Base-by-base conservation (phyloP, 257 asterid genomes). In the Leptodermis oblonga region DNA sequence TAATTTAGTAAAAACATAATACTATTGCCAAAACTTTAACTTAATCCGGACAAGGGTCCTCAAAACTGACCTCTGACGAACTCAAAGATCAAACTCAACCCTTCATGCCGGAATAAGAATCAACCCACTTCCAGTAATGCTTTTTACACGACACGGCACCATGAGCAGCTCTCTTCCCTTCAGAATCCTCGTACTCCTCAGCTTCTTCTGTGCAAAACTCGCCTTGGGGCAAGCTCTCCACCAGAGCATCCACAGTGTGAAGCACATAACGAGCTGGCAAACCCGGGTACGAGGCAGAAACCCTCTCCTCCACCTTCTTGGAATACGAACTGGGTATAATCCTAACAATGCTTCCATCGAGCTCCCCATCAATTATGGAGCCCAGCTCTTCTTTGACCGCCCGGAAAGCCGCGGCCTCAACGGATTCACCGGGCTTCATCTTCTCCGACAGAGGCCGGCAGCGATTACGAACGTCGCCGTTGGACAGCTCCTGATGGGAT, bases 111-210 rank as follows among this genome's bases (percentile, higher is more conserved):
- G 81, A 85, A 79, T 77, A 73, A 18, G 79, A 65, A 78, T 87
- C 92, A 69, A 89, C 82, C 99, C 97, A 94, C 80, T 82, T 87
- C 99, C 99, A 94, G 64, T 77, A 87, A 85, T 94, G 99, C 75
- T 85, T 88, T 73, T 72, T 91, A 82, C 99, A 91, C 0, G 89
- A 86, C 73, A 94, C 88, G 4, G 99, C 99, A 37, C 79, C 80
- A 53, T 82, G 83, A 0, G 87, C 92, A 20, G 77, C 51, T 60
- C 64, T 68, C 71, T 71, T 80, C 67, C 62, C 87, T 7, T 77
- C 72, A 67, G 70, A 79, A 45, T 63, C 84, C 33, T 75, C 88
- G 28, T 91, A 91, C 65, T 94, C 99, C 43, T 85, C 88, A 17
- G 11, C 46, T 76, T 94, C 97, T 78, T 89, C 99, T 4, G 99